A percentile compares a stretch with the other conserved stretches of the same genome.
These are phyloP conservation scores for Chrysopogon serrulatus DNA, from an alignment of 176 grass and related monocot genomes.

Conservation along the genomic window DNA sequence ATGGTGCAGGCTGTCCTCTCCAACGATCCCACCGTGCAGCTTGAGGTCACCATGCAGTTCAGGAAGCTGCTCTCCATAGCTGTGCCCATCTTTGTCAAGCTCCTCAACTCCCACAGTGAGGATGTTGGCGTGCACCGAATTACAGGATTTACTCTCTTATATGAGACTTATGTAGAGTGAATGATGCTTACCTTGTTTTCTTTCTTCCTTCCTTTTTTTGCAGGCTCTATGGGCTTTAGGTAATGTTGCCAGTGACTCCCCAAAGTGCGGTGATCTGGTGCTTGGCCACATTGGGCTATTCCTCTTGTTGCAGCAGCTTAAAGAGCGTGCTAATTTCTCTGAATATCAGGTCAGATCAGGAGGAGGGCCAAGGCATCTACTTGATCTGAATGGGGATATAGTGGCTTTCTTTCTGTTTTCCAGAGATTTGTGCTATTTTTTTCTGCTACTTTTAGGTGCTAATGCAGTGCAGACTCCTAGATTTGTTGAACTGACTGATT, in stretches of 20 bases:
- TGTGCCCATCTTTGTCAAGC: conserved; percentile 86
- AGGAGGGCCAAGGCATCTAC: no score
- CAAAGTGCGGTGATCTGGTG: conserved; percentile 77
- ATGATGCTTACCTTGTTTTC: background rate
- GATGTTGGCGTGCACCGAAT: conserved; percentile 49
- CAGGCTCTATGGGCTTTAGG: conserved; percentile 93
- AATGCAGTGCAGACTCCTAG: no score
- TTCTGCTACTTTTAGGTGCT: no score
- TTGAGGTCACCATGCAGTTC: conserved; percentile 82
- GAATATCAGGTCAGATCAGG: no score
- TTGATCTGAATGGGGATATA: no score
- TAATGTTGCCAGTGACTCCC: conserved; percentile 92
- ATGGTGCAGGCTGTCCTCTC: conserved; percentile 74
- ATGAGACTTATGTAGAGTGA: background rate
- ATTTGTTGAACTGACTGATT: no score
- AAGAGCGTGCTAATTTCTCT: conserved; percentile 86
- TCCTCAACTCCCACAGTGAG: conserved; percentile 67
- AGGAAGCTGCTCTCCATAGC: conserved; percentile 78
- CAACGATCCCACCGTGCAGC: conserved; percentile 53
- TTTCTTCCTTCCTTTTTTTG: conserved; percentile 13
- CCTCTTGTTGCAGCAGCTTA: conserved; percentile 72
- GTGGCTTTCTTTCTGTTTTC: no score
- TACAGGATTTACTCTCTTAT: background rate
- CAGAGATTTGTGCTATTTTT: no score
- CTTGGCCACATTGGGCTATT: conserved; percentile 54